Percentiles rank a stretch among this genome's conserved stretches.
Conservation (phyloP, 352 stramenopile species). For the Phytopythium mirpurense region DNA sequence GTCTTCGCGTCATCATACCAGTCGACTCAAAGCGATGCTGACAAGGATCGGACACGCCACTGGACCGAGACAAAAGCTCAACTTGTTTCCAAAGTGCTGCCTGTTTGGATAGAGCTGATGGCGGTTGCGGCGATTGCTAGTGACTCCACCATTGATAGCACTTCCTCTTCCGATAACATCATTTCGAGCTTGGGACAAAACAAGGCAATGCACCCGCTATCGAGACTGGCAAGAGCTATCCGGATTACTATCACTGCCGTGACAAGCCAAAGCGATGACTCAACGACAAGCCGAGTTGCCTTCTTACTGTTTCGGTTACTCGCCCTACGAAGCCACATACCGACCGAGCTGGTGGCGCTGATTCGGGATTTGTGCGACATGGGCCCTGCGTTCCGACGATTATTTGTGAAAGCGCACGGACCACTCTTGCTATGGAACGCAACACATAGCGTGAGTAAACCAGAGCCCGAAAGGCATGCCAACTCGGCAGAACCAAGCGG, state of each 20-base stretch:
- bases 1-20: not conserved
- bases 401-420: conserved; percentile 46
- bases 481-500: not conserved
- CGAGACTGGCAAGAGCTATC: conserved; percentile 16
- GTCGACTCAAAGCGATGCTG: not conserved
- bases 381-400: conserved; percentile 24
- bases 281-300: conserved; percentile 24
- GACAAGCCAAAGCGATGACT: conserved; percentile 29
- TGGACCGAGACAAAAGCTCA: not conserved
- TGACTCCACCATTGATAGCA: not conserved
- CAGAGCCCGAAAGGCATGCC: not conserved
- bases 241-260: conserved; percentile 35
- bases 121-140: not conserved
- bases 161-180: not conserved
- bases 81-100: not conserved
- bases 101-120: not conserved
- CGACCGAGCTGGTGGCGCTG: conserved; percentile 28
- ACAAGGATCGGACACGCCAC: not conserved
- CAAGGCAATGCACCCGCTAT: not conserved
- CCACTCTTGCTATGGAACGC: conserved; percentile 40
- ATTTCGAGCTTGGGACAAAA: not conserved
- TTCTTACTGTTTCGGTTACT: conserved; percentile 51
- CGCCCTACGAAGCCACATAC: conserved; percentile 25
- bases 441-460: conserved; percentile 21
- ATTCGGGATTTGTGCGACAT: conserved; percentile 34